These are phyloP conservation scores for Xylaria sp. DNA, from an alignment of 2,329 filamentous ascomycete species.

Conservation along the genomic window DNA sequence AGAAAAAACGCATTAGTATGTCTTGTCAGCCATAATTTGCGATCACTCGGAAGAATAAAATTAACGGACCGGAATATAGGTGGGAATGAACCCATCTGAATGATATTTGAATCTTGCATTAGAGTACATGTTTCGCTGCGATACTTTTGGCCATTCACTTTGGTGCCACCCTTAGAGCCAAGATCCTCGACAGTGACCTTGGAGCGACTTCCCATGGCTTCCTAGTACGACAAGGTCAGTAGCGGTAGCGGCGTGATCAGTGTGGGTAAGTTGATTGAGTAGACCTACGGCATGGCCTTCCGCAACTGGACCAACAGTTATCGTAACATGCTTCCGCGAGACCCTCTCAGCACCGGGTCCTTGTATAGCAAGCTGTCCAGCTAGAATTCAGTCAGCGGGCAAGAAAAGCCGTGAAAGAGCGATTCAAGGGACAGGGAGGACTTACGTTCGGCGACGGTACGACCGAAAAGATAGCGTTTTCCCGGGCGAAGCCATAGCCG, in stretches of 20 bases:
- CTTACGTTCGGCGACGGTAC: slow-evolving; percentile 75
- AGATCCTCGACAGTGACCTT: slow-evolving; percentile 80
- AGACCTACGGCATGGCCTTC: slow-evolving; percentile 73
- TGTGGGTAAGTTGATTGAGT: background rate
- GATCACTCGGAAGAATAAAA: background rate
- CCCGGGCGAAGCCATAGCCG: slow-evolving; percentile 88
- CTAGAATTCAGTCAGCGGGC: slow-evolving; percentile 53
- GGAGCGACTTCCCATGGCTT: slow-evolving; percentile 73
- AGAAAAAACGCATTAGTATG: slow-evolving; percentile 4
- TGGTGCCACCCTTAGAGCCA: slow-evolving; percentile 85
- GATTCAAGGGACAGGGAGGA: slow-evolving; percentile 6
- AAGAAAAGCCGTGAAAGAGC: background rate
- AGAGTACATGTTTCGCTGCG: slow-evolving; percentile 70
- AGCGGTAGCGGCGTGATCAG: background rate
- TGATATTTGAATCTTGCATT: slow-evolving; percentile 67
- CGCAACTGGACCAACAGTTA: slow-evolving; percentile 74
- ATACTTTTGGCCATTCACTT: slow-evolving; percentile 77
- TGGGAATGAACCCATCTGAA: slow-evolving; percentile 78
- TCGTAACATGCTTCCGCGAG: slow-evolving; percentile 86
- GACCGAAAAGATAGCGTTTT: slow-evolving; percentile 85
- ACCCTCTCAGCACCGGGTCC: slow-evolving; percentile 76
- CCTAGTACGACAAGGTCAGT: slow-evolving; percentile 54
- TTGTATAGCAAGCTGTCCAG: slow-evolving; percentile 72
- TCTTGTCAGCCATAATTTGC: slow-evolving; percentile 9
- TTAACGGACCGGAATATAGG: slow-evolving; percentile 66